These are phyloP conservation scores for Gryganskiella cystojenkinii DNA, from an alignment of 192 early-diverging fungal species.

Conservation along the genomic window DNA sequence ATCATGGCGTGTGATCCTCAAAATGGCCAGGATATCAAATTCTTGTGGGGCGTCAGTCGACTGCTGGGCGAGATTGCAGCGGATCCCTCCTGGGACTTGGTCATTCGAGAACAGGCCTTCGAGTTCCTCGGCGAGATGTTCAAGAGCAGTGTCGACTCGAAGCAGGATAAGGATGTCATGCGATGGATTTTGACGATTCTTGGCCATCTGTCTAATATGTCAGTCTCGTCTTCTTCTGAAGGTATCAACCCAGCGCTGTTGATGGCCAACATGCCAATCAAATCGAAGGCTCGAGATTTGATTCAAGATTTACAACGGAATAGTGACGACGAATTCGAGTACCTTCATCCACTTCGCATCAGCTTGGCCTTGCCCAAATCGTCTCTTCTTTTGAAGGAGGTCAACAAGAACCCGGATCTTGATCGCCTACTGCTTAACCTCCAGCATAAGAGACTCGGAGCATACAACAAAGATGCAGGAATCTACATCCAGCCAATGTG, in stretches of 20 bases:
- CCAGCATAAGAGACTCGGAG: background rate
- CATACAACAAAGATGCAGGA: no score
- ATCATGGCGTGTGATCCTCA: background rate
- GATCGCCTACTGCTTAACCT: background rate
- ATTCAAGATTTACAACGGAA: no score
- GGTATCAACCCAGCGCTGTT: background rate
- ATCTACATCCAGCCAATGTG: background rate
- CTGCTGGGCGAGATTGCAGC: conserved; percentile 1
- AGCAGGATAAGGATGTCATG: background rate
- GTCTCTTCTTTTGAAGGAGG: no score
- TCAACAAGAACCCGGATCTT: background rate
- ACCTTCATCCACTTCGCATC: no score
- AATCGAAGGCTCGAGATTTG: no score
- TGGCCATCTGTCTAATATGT: background rate
- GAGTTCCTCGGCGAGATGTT: conserved; percentile 2
- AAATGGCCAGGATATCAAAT: background rate
- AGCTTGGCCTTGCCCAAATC: no score
- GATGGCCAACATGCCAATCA: background rate
- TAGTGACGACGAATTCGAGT: no score
- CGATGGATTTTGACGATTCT: conserved; percentile 5
- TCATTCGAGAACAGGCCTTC: background rate
- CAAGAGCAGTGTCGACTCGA: background rate
- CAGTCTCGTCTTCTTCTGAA: background rate
- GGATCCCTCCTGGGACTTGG: conserved; percentile 1
- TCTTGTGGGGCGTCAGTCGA: background rate